A percentile compares a stretch with the other conserved stretches of the same genome.
phyloP scores from a whole-genome alignment of 2,329 filamentous ascomycete species.

The Stagonosporopsis cucurbitacearum region DNA sequence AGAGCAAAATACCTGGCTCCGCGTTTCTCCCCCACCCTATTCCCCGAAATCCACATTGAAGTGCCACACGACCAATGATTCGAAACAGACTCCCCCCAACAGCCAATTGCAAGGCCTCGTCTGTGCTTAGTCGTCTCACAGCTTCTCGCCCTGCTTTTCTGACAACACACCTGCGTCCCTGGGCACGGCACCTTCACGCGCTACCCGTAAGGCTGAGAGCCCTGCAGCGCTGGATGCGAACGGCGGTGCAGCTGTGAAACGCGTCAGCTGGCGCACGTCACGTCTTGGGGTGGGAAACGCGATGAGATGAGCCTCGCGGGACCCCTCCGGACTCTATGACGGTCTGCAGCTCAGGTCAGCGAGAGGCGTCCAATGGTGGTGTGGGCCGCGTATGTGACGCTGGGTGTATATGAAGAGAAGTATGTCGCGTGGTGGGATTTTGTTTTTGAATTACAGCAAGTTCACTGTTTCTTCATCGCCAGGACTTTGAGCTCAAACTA shows the following conservation, averaged over 20 bases:
- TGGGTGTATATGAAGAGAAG: constrained; percentile 12
- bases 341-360: constrained; percentile 7
- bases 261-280: constrained; percentile 19
- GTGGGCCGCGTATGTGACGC: constrained; percentile 14
- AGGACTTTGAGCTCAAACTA: not conserved
- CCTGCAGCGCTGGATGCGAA: not conserved
- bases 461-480: not conserved
- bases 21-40: constrained; percentile 26
- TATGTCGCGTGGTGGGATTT: not conserved
- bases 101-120: not conserved
- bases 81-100: not conserved
- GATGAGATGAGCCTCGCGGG: constrained; percentile 18
- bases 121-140: not conserved
- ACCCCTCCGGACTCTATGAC: constrained; percentile 21
- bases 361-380: constrained; percentile 10
- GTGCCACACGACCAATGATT: not conserved
- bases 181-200: not conserved
- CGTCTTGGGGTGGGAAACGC: not conserved
- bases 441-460: not conserved
- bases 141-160: not conserved
- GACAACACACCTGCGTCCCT: not conserved
- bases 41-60: constrained; percentile 18
- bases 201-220: constrained; percentile 9
- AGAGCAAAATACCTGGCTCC: constrained; percentile 7
- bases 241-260: constrained; percentile 1